These are phyloP conservation scores for Nigrospora sphaerica DNA, from an alignment of 2,329 filamentous ascomycete species.

Conservation along the genomic window DNA sequence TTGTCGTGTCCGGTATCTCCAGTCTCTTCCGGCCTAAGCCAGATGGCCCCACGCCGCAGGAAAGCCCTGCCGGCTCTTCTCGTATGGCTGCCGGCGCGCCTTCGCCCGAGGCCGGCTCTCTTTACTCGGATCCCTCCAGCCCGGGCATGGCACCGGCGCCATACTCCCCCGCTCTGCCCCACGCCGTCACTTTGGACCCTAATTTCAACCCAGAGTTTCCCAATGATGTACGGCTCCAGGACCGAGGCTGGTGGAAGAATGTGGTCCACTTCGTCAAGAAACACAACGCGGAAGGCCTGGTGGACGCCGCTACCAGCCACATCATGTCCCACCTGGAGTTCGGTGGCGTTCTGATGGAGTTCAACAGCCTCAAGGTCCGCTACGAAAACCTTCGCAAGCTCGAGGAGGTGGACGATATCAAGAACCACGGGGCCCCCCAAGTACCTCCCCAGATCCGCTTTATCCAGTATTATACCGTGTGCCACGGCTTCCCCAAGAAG, in stretches of 20 bases:
- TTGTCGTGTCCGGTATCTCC: conserved; percentile 73
- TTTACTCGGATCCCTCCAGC: conserved; percentile 14
- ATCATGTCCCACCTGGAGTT: conserved; percentile 79
- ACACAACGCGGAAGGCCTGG: conserved; percentile 62
- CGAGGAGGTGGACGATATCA: conserved; percentile 60
- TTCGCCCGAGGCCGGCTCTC: conserved; percentile 12
- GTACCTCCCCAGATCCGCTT: conserved; percentile 59
- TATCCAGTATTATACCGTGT: conserved; percentile 86
- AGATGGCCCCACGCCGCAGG: conserved; percentile 15
- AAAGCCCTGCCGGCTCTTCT: conserved; percentile 4
- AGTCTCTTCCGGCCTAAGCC: conserved; percentile 60
- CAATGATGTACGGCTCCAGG: conserved; percentile 65
- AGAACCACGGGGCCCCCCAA: conserved; percentile 22
- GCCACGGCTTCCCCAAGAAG: conserved; percentile 61
- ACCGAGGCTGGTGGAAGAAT: conserved; percentile 61
- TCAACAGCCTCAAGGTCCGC: conserved; percentile 57
- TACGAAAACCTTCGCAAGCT: conserved; percentile 65
- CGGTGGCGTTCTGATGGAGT: conserved; percentile 73
- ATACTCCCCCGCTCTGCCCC: conserved; percentile 5
- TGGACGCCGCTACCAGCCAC: conserved; percentile 64
- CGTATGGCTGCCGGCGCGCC: conserved; percentile 8
- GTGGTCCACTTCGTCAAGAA: conserved; percentile 75
- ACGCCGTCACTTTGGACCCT: conserved; percentile 37
- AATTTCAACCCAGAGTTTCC: conserved; percentile 69
- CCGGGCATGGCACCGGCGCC: conserved; percentile 8